phyloP scores from a whole-genome alignment of 805 yeast genomes.

The Candida sphagnicola region DNA sequence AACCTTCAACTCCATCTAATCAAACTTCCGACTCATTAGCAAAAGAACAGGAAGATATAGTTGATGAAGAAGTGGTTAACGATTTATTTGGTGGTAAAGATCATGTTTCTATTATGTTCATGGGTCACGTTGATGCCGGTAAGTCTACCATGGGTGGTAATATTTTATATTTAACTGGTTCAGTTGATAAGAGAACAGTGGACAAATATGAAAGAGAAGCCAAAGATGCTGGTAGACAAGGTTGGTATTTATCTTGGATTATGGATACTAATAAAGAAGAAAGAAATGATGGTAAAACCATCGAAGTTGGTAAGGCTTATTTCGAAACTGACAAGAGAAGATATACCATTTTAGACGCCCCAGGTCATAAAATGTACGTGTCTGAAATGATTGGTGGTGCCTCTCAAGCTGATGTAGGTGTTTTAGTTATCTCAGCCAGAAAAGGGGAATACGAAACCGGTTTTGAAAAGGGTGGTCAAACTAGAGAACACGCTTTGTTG shows the following conservation, averaged over 20 bases:
- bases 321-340: constrained; percentile 98
- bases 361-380: constrained; percentile 98
- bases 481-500: constrained; percentile 94
- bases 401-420: constrained; percentile 98
- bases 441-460: constrained; percentile 99
- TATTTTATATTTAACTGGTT: constrained; percentile 85
- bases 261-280: constrained; percentile 99
- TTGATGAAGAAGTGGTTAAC: constrained; percentile 82
- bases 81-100: constrained; percentile 98
- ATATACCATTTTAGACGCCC: constrained; percentile 97
- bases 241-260: constrained; percentile 99
- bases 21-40: constrained; percentile 47
- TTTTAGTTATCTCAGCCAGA: constrained; percentile 95
- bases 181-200: constrained; percentile 97
- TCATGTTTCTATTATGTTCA: constrained; percentile 92
- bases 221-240: constrained; percentile 98
- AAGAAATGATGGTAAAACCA: constrained; percentile 98
- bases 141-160: constrained; percentile 99
- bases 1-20: constrained; percentile 20
- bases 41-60: constrained; percentile 72
- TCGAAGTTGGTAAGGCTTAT: constrained; percentile 96
- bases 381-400: constrained; percentile 99
- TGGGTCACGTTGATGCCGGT: constrained; percentile 99
- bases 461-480: constrained; percentile 98
- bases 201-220: constrained; percentile 98